phyloP scores from a whole-genome alignment of 2,329 filamentous ascomycete species.

The Hypoxylon sp. region DNA sequence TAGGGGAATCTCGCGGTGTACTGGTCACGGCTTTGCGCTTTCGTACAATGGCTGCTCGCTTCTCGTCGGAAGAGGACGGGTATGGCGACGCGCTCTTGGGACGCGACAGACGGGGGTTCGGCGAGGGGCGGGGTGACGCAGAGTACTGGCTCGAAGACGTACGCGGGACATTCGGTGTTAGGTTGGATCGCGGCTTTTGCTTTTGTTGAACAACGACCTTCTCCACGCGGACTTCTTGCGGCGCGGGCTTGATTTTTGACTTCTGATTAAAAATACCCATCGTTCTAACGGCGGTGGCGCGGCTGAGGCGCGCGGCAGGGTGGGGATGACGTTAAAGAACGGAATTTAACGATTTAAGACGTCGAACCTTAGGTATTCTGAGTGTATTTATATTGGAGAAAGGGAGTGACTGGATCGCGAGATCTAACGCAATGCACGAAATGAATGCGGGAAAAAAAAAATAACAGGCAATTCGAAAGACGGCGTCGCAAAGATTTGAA shows the following conservation, averaged over 20 bases:
- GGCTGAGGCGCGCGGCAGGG: conserved; percentile 21
- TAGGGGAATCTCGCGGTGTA: conserved; percentile 61
- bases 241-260: conserved; percentile 66
- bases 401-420: conserved; percentile 4
- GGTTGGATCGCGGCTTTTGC: conserved; percentile 50
- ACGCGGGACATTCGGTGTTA: conserved; percentile 43
- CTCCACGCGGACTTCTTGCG: conserved; percentile 67
- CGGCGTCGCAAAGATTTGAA: conserved; percentile 18
- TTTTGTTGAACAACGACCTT: conserved; percentile 63
- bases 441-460: conserved; percentile 20
- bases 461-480: conserved; percentile 5
- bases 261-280: conserved; percentile 62
- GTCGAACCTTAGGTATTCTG: conserved; percentile 6
- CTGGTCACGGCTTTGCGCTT: conserved; percentile 64
- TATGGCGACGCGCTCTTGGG: conserved; percentile 60
- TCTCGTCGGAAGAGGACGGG: conserved; percentile 54
- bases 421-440: conserved; percentile 29
- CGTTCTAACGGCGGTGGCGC: conserved; percentile 24
- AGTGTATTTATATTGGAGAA: background rate
- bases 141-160: conserved; percentile 48
- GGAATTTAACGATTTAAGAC: conserved; percentile 2
- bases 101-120: conserved; percentile 57
- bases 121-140: conserved; percentile 58
- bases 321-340: conserved; percentile 10
- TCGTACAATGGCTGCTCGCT: conserved; percentile 51